phyloP scores from a whole-genome alignment of 768 basidiomycete species.

The Boletus reticulatus region DNA sequence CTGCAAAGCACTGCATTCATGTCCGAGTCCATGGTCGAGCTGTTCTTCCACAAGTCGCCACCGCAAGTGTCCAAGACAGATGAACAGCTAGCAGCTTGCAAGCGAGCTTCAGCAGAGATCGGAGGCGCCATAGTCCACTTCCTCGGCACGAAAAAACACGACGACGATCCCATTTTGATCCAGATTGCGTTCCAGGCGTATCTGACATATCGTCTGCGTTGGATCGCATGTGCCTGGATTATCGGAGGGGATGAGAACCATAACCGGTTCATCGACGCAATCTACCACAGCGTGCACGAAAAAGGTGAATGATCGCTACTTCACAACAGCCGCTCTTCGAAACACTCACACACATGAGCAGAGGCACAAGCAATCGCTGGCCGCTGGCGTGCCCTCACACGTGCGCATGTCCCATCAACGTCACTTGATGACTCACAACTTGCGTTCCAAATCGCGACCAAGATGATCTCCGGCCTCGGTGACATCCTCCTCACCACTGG shows the following conservation, averaged over 20 bases:
- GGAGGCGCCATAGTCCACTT: constrained; percentile 27
- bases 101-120: constrained; percentile 17
- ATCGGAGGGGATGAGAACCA: constrained; percentile 26
- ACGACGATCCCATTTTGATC: constrained; percentile 35
- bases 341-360: constrained; percentile 16
- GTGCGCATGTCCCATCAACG: constrained; percentile 26
- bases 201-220: constrained; percentile 25
- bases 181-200: constrained; percentile 37
- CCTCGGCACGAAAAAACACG: constrained; percentile 27
- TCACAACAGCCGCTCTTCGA: not conserved
- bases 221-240: constrained; percentile 29
- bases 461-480: constrained; percentile 23
- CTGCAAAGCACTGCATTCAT: constrained; percentile 47
- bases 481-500: constrained; percentile 31
- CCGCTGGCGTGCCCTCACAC: constrained; percentile 44
- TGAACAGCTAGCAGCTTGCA: constrained; percentile 26
- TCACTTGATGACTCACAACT: constrained; percentile 23
- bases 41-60: constrained; percentile 29
- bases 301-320: constrained; percentile 28
- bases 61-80: constrained; percentile 10
- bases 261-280: constrained; percentile 21
- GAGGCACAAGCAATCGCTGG: constrained; percentile 45
- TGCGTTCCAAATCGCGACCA: constrained; percentile 21
- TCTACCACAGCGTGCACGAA: constrained; percentile 36
- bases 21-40: constrained; percentile 46